A percentile compares a stretch with the other conserved stretches of the same genome.
These are phyloP conservation scores for Postia placenta DNA, from an alignment of 768 basidiomycete species.

Conservation along the genomic window DNA sequence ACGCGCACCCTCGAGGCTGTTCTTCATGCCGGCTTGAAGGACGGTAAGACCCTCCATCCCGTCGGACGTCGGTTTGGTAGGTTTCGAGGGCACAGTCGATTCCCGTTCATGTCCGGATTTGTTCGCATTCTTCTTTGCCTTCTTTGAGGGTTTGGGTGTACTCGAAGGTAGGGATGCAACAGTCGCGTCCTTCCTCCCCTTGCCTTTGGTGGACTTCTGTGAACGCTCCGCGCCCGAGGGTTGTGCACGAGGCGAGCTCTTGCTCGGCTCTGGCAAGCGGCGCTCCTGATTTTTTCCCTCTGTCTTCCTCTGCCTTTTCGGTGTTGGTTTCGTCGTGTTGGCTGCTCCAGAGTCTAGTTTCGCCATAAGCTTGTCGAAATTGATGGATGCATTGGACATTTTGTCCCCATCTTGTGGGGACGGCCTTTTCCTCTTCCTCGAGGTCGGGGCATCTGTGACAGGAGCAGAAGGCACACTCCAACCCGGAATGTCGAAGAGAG, in stretches of 20 bases:
- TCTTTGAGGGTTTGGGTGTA: neutral
- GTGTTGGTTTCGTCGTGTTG: slow-evolving; percentile 2
- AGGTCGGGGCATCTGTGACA: slow-evolving; percentile 4
- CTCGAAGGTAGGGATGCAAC: neutral
- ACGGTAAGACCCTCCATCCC: slow-evolving; percentile 44
- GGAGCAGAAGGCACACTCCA: slow-evolving; percentile 25
- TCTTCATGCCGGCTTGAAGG: slow-evolving; percentile 73
- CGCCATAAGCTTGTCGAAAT: slow-evolving; percentile 30
- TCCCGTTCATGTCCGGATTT: neutral
- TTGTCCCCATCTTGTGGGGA: slow-evolving; percentile 14
- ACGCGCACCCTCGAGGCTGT: slow-evolving; percentile 78
- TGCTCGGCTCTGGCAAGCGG: neutral
- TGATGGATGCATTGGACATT: slow-evolving; percentile 22
- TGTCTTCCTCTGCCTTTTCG: slow-evolving; percentile 14
- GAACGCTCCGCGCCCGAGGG: neutral
- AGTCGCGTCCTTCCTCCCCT: neutral
- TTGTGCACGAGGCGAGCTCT: neutral
- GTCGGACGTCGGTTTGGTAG: slow-evolving; percentile 3
- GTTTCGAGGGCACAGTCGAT: neutral
- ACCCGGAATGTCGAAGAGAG: slow-evolving; percentile 31
- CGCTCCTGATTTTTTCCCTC: slow-evolving; percentile 1
- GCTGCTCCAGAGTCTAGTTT: slow-evolving; percentile 17
- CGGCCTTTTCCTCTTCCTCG: slow-evolving; percentile 26
- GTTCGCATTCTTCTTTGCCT: slow-evolving; percentile 2
- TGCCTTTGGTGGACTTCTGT: neutral